Percentiles rank a stretch among this genome's conserved stretches.
Conservation (phyloP, 2,329 filamentous ascomycete species). For the Aspergillus tanneri region DNA sequence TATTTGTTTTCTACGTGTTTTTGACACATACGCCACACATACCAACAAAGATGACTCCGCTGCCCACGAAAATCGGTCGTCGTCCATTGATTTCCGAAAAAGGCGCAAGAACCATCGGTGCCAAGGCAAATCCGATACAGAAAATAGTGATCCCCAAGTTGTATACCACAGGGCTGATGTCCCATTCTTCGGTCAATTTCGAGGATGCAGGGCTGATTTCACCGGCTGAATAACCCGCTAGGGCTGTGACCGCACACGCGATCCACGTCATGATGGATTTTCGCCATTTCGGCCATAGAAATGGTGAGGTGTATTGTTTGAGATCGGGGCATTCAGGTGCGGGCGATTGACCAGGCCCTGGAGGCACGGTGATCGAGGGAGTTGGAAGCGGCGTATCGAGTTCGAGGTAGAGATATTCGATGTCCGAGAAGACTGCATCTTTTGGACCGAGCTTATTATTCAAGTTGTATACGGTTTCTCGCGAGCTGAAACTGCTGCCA, state of each 20-base stretch:
- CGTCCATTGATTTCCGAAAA: conserved; percentile 87
- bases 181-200: conserved; percentile 66
- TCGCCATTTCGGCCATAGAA: conserved; percentile 67
- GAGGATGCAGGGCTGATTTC: conserved; percentile 69
- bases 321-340: conserved; percentile 65
- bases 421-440: conserved; percentile 25
- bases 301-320: conserved; percentile 65
- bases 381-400: conserved; percentile 61
- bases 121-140: conserved; percentile 74
- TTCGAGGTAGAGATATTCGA: conserved; percentile 61
- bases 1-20: conserved; percentile 8
- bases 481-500: conserved; percentile 5
- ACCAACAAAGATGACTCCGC: conserved; percentile 68
- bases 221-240: conserved; percentile 79
- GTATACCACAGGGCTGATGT: conserved; percentile 64
- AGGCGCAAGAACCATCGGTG: conserved; percentile 84
- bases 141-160: conserved; percentile 77
- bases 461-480: conserved; percentile 4
- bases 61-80: conserved; percentile 74
- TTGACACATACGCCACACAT: conserved; percentile 6
- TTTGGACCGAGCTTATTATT: too few relatives aligned
- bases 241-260: conserved; percentile 70
- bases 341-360: conserved; percentile 31
- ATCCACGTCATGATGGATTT: conserved; percentile 72
- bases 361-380: conserved; percentile 34